Percentiles rank a stretch among this genome's conserved stretches.
These are phyloP conservation scores for Chrysanthemum lavandulifolium DNA, from an alignment of 129 eudicot genomes.

Conservation along the genomic window DNA sequence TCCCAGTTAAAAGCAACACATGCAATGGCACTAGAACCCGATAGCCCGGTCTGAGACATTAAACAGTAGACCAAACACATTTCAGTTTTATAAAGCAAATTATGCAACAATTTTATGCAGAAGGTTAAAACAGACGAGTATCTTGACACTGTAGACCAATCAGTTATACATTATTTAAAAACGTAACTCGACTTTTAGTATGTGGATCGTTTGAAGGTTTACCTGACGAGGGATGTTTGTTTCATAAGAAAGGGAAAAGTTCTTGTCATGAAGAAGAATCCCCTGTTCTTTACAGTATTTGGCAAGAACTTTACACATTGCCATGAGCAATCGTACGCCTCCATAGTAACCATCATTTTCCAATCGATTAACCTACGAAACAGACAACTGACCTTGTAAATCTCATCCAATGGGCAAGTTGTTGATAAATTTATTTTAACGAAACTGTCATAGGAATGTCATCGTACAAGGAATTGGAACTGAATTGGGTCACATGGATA, in stretches of 20 bases:
- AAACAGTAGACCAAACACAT: neutral
- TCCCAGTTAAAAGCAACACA: slow-evolving; percentile 95
- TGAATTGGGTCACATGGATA: no score
- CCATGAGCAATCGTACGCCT: slow-evolving; percentile 94
- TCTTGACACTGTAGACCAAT: no score
- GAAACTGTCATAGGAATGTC: no score
- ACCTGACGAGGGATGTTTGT: slow-evolving; percentile 99
- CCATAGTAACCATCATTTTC: slow-evolving; percentile 88
- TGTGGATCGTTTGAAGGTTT: neutral
- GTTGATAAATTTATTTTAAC: no score
- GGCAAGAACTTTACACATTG: slow-evolving; percentile 68
- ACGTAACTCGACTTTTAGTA: neutral
- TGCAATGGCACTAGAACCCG: slow-evolving; percentile 97
- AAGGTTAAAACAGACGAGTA: no score
- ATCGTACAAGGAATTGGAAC: no score
- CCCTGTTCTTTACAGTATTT: slow-evolving; percentile 65
- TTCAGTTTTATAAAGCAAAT: neutral
- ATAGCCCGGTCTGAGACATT: slow-evolving; percentile 75
- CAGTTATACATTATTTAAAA: neutral
- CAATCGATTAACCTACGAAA: slow-evolving; percentile 64
- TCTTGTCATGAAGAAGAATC: slow-evolving; percentile 55
- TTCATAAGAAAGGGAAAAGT: slow-evolving; percentile 78
- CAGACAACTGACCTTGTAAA: neutral
- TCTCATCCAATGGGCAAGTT: no score
- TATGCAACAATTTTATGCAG: no score